Percentiles rank a stretch among this genome's conserved stretches.
These are phyloP conservation scores for Aspergillus ellipticus DNA, from an alignment of 495 filamentous ascomycete genomes.

Conservation along the genomic window DNA sequence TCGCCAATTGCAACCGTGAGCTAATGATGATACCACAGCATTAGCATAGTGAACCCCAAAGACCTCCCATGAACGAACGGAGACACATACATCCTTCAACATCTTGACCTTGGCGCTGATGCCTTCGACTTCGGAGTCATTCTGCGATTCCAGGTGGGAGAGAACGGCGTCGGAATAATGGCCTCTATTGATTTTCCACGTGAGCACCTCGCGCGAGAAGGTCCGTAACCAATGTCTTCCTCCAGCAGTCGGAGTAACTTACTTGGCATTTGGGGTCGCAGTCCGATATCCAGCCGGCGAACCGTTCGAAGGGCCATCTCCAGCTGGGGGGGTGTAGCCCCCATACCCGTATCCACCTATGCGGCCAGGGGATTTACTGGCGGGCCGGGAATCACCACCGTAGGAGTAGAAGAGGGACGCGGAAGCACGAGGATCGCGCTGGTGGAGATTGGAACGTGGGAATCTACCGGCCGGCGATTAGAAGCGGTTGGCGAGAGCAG, in stretches of 20 bases:
- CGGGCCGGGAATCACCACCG: constrained; percentile 54
- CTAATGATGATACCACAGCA: constrained; percentile 44
- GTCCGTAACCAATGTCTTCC: background rate
- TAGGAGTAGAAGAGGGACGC: constrained; percentile 86
- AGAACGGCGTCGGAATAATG: constrained; percentile 93
- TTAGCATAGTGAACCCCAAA: background rate
- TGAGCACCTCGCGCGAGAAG: constrained; percentile 4
- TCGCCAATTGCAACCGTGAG: constrained; percentile 90
- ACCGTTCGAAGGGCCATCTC: constrained; percentile 35
- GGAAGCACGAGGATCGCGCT: constrained; percentile 79
- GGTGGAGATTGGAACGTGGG: constrained; percentile 38
- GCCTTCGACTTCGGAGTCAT: constrained; percentile 85
- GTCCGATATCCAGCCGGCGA: constrained; percentile 43
- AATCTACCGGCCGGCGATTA: constrained; percentile 43
- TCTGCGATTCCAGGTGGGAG: constrained; percentile 91
- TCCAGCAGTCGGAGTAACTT: constrained; percentile 18
- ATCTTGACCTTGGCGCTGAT: constrained; percentile 86
- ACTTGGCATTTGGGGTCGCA: constrained; percentile 85
- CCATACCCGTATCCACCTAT: constrained; percentile 50
- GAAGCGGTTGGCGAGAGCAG: background rate
- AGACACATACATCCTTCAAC: constrained; percentile 77
- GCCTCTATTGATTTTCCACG: constrained; percentile 49
- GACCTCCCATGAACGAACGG: constrained; percentile 14
- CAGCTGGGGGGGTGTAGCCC: constrained; percentile 53
- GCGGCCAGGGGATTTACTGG: constrained; percentile 50